These are phyloP conservation scores for Xylogone sp. DNA, from an alignment of 2,329 filamentous ascomycete species.

Conservation along the genomic window DNA sequence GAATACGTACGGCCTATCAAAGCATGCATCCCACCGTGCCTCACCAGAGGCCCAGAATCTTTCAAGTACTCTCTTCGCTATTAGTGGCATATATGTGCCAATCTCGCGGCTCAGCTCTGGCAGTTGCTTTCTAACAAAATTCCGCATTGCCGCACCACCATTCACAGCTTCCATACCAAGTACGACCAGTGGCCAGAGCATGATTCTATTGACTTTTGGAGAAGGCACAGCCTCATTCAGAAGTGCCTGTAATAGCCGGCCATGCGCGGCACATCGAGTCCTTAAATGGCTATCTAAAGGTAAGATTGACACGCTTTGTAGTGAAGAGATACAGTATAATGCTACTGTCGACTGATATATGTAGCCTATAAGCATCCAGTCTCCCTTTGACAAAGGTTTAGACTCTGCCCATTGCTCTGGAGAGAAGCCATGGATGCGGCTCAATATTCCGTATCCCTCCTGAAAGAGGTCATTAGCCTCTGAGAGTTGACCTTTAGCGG, in stretches of 20 bases:
- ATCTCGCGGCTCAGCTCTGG: constrained; percentile 21
- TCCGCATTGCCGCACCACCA: constrained; percentile 13
- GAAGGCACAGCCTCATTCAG: constrained; percentile 16
- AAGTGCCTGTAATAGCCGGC: constrained; percentile 12
- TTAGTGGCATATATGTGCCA: constrained; percentile 28
- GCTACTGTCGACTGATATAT: constrained; percentile 29
- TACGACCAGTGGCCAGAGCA: constrained; percentile 34
- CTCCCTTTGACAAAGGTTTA: constrained; percentile 18
- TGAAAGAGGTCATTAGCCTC: constrained; percentile 4
- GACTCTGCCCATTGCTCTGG: constrained; percentile 26
- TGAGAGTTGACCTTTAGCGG: constrained; percentile 1
- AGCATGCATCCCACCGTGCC: constrained; percentile 34
- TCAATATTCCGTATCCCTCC: constrained; percentile 21
- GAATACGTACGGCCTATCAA: constrained; percentile 31
- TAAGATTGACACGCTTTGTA: constrained; percentile 30
- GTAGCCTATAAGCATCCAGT: constrained; percentile 26
- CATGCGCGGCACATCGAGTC: constrained; percentile 6
- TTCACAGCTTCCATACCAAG: constrained; percentile 30
- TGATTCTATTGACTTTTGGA: constrained; percentile 18
- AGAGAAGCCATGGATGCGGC: constrained; percentile 26
- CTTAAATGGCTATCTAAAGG: constrained; percentile 14
- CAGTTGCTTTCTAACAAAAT: constrained; percentile 26
- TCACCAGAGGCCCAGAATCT: constrained; percentile 30
- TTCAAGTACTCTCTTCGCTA: constrained; percentile 28
- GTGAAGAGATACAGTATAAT: constrained; percentile 34